Percentiles rank a stretch among this genome's conserved stretches.
phyloP scores from a whole-genome alignment of 1,284 basidiomycete genomes.

The Pseudozyma sp. region DNA sequence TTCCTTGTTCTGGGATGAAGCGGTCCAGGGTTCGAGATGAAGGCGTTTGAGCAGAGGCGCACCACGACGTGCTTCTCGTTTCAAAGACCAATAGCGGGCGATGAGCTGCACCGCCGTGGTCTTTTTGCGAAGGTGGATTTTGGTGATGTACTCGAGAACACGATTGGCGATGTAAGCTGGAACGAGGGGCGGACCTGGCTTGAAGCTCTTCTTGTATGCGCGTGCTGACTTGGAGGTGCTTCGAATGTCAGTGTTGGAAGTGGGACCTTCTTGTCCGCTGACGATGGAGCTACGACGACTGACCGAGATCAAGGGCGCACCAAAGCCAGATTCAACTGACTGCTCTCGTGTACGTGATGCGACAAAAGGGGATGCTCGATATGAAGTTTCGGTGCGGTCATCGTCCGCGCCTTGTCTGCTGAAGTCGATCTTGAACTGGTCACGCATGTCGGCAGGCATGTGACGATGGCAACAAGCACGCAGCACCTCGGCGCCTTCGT shows the following conservation, averaged over 20 bases:
- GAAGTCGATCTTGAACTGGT: conserved; percentile 50
- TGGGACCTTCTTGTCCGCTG: conserved; percentile 23
- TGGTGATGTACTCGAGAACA: conserved; percentile 81
- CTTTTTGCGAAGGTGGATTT: conserved; percentile 81
- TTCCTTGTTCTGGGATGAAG: conserved; percentile 77
- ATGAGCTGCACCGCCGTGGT: conserved; percentile 80
- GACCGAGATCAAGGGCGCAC: conserved; percentile 42
- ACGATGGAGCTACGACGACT: conserved; percentile 44
- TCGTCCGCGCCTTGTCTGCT: conserved; percentile 30
- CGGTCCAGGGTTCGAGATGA: conserved; percentile 98
- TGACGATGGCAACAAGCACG: conserved; percentile 66
- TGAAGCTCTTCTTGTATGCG: conserved; percentile 73
- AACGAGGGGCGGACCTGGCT: conserved; percentile 72
- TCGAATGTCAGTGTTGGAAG: conserved; percentile 13
- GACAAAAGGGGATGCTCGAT: conserved; percentile 35
- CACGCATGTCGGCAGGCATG: conserved; percentile 47
- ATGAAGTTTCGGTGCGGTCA: conserved; percentile 34
- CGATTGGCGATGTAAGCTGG: conserved; percentile 74
- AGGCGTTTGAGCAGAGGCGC: conserved; percentile 92
- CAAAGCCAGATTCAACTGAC: conserved; percentile 31
- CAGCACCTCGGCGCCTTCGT: conserved; percentile 45
- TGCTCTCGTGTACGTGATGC: conserved; percentile 47
- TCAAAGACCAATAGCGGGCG: conserved; percentile 96
- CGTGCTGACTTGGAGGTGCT: conserved; percentile 71
- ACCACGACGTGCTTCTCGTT: conserved; percentile 89